Conservation (phyloP, 805 yeast species). For the Zygoascus ofunaensis region DNA sequence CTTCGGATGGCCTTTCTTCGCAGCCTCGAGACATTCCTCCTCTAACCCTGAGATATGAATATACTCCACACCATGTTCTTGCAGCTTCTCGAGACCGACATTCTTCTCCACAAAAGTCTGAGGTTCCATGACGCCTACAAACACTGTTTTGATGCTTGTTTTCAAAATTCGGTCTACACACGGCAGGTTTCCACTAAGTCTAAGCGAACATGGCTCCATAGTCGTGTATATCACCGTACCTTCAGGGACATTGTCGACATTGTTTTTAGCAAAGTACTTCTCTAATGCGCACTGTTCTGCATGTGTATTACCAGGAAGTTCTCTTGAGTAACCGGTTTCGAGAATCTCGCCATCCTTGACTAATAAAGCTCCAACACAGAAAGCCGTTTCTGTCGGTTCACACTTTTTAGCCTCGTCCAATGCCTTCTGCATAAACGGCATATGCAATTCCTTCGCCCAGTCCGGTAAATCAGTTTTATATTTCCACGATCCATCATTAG, state of each 20-base stretch:
- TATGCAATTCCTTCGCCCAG: conserved; percentile 64
- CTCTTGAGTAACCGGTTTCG: conserved; percentile 84
- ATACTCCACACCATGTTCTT: conserved; percentile 54
- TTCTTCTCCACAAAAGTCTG: conserved; percentile 78
- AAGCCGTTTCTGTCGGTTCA: conserved; percentile 75
- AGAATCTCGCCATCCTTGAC: conserved; percentile 54
- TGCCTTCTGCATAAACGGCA: conserved; percentile 64
- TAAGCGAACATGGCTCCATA: conserved; percentile 91
- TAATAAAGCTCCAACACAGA: conserved; percentile 87
- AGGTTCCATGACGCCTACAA: conserved; percentile 90
- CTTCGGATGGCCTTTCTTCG: conserved; percentile 60
- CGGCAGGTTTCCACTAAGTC: conserved; percentile 84
- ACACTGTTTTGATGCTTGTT: conserved; percentile 55
- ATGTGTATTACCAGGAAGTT: conserved; percentile 89
- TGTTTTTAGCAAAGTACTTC: conserved; percentile 45
- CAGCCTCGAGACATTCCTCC: conserved; percentile 55
- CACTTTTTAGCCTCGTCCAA: conserved; percentile 71
- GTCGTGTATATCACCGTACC: conserved; percentile 86
- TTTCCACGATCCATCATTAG: conserved; percentile 43
- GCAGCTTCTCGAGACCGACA: conserved; percentile 47
- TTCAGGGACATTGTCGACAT: conserved; percentile 42
- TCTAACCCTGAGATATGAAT: conserved; percentile 79
- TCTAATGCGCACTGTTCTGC: conserved; percentile 93
- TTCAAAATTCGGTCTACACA: conserved; percentile 73
- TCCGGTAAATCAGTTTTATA: conserved; percentile 69